Conservation (phyloP, 768 basidiomycete genomes). For the Tylopilus sp. region DNA sequence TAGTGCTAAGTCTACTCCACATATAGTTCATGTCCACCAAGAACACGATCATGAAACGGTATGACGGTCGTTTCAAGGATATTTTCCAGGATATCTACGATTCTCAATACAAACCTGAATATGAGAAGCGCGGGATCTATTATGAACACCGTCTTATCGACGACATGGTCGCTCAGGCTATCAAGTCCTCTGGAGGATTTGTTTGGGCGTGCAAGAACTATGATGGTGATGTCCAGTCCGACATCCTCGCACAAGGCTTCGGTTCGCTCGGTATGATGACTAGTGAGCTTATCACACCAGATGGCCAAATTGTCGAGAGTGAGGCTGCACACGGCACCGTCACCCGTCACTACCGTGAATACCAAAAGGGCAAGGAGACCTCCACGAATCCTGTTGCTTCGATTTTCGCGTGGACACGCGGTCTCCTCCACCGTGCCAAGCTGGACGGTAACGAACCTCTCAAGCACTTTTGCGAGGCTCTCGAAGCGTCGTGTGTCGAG, state of each 20-base stretch:
- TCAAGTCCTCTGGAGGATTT: constrained; percentile 96
- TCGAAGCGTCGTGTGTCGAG: constrained; percentile 88
- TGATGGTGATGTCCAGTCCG: constrained; percentile 85
- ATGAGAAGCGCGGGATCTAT: constrained; percentile 70
- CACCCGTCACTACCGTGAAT: constrained; percentile 95
- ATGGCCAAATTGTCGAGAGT: constrained; percentile 87
- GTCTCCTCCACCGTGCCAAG: constrained; percentile 89
- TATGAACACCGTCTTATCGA: constrained; percentile 97
- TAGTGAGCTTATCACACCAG: constrained; percentile 90
- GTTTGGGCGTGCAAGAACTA: constrained; percentile 76
- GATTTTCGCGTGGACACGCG: constrained; percentile 98
- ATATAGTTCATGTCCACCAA: constrained; percentile 98
- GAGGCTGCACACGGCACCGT: constrained; percentile 98
- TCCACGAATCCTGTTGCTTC: constrained; percentile 98
- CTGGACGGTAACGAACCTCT: constrained; percentile 81
- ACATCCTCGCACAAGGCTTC: constrained; percentile 97
- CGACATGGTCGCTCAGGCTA: constrained; percentile 97
- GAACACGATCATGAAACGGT: constrained; percentile 96
- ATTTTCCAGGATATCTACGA: constrained; percentile 98
- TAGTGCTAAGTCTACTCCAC: background rate
- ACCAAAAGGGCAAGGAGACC: constrained; percentile 96
- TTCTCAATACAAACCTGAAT: constrained; percentile 64
- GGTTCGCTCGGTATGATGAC: constrained; percentile 99
- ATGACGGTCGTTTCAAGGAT: constrained; percentile 99
- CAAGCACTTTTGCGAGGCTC: constrained; percentile 64